Evolutionary conservation across 1,284 basidiomycete genomes (phyloP).

Genomic region (Apiotrichum brassicae): DNA sequence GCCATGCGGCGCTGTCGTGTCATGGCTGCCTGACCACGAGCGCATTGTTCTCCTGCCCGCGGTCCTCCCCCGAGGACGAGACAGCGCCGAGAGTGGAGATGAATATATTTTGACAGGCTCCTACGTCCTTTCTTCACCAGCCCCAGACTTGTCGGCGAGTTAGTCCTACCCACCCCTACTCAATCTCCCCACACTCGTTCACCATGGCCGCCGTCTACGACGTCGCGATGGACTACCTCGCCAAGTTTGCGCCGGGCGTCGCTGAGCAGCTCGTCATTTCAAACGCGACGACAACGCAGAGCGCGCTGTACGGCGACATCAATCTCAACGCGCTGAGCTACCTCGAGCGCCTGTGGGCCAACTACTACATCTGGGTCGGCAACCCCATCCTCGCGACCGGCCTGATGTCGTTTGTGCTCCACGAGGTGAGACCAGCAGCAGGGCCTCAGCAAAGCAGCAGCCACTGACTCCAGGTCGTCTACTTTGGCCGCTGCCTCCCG

Average conservation of each 20-base stretch:
- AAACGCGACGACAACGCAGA: constrained; percentile 36
- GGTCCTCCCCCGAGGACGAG: too few species aligned
- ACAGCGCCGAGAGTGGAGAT: too few species aligned
- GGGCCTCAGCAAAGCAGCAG: too few species aligned
- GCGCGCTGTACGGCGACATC: constrained; percentile 40
- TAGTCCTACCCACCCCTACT: neutral
- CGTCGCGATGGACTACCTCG: constrained; percentile 28
- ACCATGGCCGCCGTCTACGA: constrained; percentile 23
- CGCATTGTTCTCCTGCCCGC: neutral
- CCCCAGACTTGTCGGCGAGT: neutral
- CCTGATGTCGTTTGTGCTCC: constrained; percentile 83
- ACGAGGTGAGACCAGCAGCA: constrained; percentile 79
- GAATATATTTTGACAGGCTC: too few species aligned
- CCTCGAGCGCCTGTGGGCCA: constrained; percentile 68
- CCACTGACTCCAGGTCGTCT: constrained; percentile 62
- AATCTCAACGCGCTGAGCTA: constrained; percentile 64
- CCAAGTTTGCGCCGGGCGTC: constrained; percentile 33
- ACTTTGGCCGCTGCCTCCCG: constrained; percentile 90
- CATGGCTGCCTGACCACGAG: neutral
- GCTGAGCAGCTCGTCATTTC: constrained; percentile 31
- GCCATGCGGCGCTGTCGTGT: neutral
- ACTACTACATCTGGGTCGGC: constrained; percentile 74
- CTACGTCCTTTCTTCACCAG: too few species aligned
- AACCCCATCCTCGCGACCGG: constrained; percentile 92
- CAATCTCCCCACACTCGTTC: neutral